Percentiles rank a stretch among this genome's conserved stretches.
These are phyloP conservation scores for Grosmannia huntii DNA, from an alignment of 2,329 filamentous ascomycete genomes.

Conservation along the genomic window DNA sequence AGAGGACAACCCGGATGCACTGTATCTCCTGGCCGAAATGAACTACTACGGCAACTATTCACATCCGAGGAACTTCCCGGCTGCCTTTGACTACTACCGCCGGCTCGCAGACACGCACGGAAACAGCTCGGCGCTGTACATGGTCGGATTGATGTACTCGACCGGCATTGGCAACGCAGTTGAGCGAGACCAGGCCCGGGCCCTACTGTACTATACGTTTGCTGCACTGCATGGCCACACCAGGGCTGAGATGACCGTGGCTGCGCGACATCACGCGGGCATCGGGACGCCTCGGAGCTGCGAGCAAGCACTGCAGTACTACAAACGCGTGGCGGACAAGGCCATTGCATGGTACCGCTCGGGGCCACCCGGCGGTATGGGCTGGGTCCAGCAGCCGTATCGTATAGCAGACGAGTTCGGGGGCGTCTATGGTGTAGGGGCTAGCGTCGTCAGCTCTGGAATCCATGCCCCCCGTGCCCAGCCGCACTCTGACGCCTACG, in stretches of 20 bases:
- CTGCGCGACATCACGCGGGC: conserved; percentile 71
- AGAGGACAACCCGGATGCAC: conserved; percentile 62
- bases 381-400: conserved; percentile 65
- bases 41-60: conserved; percentile 95
- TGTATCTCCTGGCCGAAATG: conserved; percentile 83
- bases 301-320: conserved; percentile 73
- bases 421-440: conserved; percentile 89
- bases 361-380: conserved; percentile 78
- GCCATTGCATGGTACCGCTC: conserved; percentile 78
- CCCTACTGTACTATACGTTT: conserved; percentile 87
- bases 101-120: conserved; percentile 63
- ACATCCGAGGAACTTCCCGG: conserved; percentile 66
- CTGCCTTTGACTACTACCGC: conserved; percentile 71
- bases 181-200: conserved; percentile 76
- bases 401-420: conserved; percentile 82
- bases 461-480: conserved; percentile 63
- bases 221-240: conserved; percentile 75
- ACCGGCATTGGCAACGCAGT: conserved; percentile 79
- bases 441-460: conserved; percentile 79
- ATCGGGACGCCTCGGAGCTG: conserved; percentile 80
- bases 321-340: conserved; percentile 88
- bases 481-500: conserved; percentile 66
- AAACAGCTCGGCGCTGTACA: conserved; percentile 87
- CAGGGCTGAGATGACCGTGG: conserved; percentile 85
- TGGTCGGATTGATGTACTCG: conserved; percentile 91